phyloP scores from a whole-genome alignment of 805 yeast genomes.

The Pichia deserticola region DNA sequence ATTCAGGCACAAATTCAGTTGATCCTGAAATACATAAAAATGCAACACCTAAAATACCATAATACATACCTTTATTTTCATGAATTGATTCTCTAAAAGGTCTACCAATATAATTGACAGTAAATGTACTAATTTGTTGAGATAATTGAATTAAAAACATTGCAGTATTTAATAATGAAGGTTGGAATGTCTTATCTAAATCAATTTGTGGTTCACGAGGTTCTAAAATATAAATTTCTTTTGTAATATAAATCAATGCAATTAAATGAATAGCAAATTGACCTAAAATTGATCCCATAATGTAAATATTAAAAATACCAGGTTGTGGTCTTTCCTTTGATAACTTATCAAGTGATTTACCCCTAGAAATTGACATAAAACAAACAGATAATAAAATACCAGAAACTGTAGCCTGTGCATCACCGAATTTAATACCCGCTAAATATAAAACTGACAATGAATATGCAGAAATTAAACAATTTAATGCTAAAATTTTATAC shows the following conservation, averaged over 20 bases:
- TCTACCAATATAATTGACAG: conserved; percentile 94
- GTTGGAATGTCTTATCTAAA: conserved; percentile 78
- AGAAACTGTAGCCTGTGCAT: conserved; percentile 95
- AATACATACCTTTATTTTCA: conserved; percentile 95
- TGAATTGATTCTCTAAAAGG: conserved; percentile 89
- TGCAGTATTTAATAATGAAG: conserved; percentile 91
- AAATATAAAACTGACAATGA: conserved; percentile 87
- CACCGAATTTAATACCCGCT: conserved; percentile 98
- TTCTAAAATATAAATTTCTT: conserved; percentile 77
- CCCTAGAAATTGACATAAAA: conserved; percentile 91
- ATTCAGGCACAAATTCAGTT: conserved; percentile 90
- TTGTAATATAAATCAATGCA: conserved; percentile 74
- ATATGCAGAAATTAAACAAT: conserved; percentile 94
- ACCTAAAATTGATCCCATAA: conserved; percentile 95
- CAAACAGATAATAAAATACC: conserved; percentile 89
- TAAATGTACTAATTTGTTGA: conserved; percentile 96
- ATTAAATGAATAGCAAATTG: conserved; percentile 91
- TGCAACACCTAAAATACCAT: conserved; percentile 87
- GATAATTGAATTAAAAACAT: conserved; percentile 90
- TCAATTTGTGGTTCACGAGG: conserved; percentile 91
- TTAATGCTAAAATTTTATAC: conserved; percentile 96
- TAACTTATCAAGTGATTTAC: conserved; percentile 80
- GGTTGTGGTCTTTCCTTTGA: conserved; percentile 95
- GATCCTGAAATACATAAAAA: conserved; percentile 84
- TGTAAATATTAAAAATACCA: conserved; percentile 90